These are phyloP conservation scores for Penicillium sp. DNA, from an alignment of 2,329 filamentous ascomycete genomes.

Conservation along the genomic window DNA sequence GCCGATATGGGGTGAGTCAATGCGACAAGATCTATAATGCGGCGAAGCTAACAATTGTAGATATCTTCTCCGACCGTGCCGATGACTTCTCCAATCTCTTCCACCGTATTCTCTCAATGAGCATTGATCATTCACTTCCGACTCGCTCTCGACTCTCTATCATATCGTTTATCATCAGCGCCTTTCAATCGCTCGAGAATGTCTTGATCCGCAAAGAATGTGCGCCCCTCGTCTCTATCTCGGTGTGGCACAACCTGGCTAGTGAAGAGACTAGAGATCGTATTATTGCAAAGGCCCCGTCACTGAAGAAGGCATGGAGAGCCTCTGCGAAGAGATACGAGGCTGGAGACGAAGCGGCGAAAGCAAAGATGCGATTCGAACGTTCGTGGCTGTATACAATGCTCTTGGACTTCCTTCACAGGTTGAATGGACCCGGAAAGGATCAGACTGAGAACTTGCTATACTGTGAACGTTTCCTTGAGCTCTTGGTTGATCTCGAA, in stretches of 20 bases:
- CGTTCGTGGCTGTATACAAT: conserved; percentile 89
- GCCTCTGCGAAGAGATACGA: conserved; percentile 84
- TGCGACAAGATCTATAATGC: conserved; percentile 1
- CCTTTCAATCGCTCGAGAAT: conserved; percentile 91
- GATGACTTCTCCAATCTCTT: conserved; percentile 86
- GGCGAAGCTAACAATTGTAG: conserved; percentile 46
- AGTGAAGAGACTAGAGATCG: conserved; percentile 71
- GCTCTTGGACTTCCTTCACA: conserved; percentile 74
- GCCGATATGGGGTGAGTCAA: conserved; percentile 74
- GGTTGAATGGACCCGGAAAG: conserved; percentile 59
- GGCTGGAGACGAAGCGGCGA: conserved; percentile 72
- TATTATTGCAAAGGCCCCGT: conserved; percentile 68
- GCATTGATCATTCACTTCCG: conserved; percentile 66
- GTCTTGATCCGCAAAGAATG: conserved; percentile 91
- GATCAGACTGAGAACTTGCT: conserved; percentile 59
- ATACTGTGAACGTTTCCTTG: conserved; percentile 91
- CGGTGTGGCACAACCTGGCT: conserved; percentile 91
- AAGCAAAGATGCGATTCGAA: conserved; percentile 83
- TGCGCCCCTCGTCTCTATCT: conserved; percentile 88
- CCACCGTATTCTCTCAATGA: conserved; percentile 84
- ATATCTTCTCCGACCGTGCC: conserved; percentile 71
- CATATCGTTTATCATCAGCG: conserved; percentile 83
- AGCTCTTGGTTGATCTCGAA: conserved; percentile 84
- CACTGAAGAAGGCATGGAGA: conserved; percentile 85
- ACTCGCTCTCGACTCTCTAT: conserved; percentile 72